Evolutionary conservation across 176 grass and related monocot genomes (phyloP).

Genomic region (Oryza coarctata): DNA sequence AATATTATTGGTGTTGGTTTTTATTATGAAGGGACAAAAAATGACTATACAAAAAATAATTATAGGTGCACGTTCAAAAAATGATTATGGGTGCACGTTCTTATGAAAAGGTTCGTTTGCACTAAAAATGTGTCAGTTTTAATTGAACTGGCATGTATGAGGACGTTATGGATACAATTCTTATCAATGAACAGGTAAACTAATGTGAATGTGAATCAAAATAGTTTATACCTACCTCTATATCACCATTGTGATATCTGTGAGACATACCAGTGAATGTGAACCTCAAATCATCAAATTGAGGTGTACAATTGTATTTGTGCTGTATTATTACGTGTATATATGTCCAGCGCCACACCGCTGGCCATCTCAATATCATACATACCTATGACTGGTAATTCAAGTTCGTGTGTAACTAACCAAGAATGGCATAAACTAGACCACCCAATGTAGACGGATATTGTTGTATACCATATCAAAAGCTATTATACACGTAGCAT

Average conservation of each 20-base stretch:
- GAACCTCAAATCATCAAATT: not conserved
- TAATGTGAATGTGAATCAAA: too few relatives aligned
- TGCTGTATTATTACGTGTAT: not conserved
- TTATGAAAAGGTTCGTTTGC: too few relatives aligned
- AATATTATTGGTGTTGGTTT: too few relatives aligned
- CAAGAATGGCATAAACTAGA: slow-evolving; percentile 5
- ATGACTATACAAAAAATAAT: too few relatives aligned
- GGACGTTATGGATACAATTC: too few relatives aligned
- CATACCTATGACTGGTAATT: not conserved
- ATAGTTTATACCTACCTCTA: too few relatives aligned
- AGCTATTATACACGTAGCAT: not conserved
- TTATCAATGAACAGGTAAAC: too few relatives aligned
- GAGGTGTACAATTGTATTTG: not conserved
- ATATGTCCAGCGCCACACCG: not conserved
- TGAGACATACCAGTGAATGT: not conserved
- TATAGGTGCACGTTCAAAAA: too few relatives aligned
- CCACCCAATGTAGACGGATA: slow-evolving; percentile 24
- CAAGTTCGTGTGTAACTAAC: not conserved
- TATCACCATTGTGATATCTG: not conserved
- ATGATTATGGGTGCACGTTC: too few relatives aligned
- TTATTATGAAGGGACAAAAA: too few relatives aligned
- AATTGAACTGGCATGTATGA: too few relatives aligned
- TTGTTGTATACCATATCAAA: slow-evolving; percentile 28
- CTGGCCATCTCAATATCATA: not conserved
- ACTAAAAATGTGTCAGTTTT: too few relatives aligned